Evolutionary conservation across 352 stramenopile genomes (phyloP).

Genomic region (Globisporangium emineosum): DNA sequence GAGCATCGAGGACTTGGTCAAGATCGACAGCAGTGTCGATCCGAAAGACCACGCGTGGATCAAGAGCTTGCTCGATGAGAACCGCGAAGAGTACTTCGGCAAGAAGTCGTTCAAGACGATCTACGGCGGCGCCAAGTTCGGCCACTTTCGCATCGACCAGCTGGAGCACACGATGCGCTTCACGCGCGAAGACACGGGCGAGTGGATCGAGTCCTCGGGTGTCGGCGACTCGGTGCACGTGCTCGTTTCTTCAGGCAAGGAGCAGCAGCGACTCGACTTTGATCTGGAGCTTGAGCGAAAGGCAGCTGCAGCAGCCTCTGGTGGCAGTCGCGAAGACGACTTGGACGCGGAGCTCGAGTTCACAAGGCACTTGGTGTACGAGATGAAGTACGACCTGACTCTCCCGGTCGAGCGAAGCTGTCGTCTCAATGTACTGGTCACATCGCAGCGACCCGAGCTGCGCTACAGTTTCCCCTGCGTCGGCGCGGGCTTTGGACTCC

Average conservation of each 20-base stretch:
- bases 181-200: constrained; percentile 55
- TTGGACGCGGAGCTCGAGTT: constrained; percentile 16
- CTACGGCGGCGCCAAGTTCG: constrained; percentile 52
- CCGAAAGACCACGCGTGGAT: constrained; percentile 23
- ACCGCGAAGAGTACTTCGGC: background rate
- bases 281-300: background rate
- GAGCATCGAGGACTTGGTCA: constrained; percentile 12
- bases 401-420: constrained; percentile 18
- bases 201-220: constrained; percentile 64
- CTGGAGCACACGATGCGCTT: constrained; percentile 49
- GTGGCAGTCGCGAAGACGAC: background rate
- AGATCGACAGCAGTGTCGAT: constrained; percentile 3
- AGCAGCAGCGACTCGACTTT: constrained; percentile 11
- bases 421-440: constrained; percentile 13
- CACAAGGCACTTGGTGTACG: constrained; percentile 18
- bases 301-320: constrained; percentile 1
- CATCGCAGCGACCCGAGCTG: constrained; percentile 6
- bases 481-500: constrained; percentile 55
- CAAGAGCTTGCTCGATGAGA: constrained; percentile 25
- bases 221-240: constrained; percentile 44
- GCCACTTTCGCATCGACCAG: constrained; percentile 68
- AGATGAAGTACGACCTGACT: constrained; percentile 13
- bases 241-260: constrained; percentile 34
- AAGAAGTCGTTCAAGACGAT: constrained; percentile 32
- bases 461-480: constrained; percentile 50